Conservation (phyloP, 139 green algal species). For the Axilococcus clingmanii region DNA sequence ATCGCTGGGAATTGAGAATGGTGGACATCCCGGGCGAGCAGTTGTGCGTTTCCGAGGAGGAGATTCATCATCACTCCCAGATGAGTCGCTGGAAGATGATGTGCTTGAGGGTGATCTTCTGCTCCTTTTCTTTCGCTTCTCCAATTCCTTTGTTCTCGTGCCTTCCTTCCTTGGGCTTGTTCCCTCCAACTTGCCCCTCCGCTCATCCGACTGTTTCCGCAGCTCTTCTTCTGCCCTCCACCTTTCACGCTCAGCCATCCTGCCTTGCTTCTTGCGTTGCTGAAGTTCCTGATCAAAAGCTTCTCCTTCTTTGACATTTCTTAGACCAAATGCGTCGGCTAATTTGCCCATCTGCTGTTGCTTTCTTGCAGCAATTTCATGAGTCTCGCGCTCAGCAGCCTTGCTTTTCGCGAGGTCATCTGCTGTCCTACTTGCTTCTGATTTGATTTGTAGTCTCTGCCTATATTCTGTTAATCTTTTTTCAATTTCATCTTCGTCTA, state of each 20-base stretch:
- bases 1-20: no score
- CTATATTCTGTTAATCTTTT: constrained; percentile 15
- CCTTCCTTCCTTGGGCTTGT: constrained; percentile 18
- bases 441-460: constrained; percentile 11
- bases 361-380: constrained; percentile 70
- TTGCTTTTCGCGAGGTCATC: neutral
- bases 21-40: no score
- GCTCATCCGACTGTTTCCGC: constrained; percentile 9
- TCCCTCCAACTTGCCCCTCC: constrained; percentile 8
- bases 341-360: constrained; percentile 74
- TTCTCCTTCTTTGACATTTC: constrained; percentile 69
- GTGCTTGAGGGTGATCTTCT: constrained; percentile 3
- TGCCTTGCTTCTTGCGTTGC: constrained; percentile 42
- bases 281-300: constrained; percentile 84
- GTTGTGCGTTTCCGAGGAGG: no score
- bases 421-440: constrained; percentile 14
- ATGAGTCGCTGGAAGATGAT: no score
- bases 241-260: constrained; percentile 30
- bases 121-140: constrained; percentile 8
- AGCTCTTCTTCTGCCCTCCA: constrained; percentile 13
- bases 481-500: constrained; percentile 52
- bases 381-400: constrained; percentile 54
- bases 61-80: no score
- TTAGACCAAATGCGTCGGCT: constrained; percentile 47
- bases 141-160: neutral